Percentiles rank a stretch among this genome's conserved stretches.
Conservation (phyloP, 768 basidiomycete species). For the Agaricus sinodeliciosus region DNA sequence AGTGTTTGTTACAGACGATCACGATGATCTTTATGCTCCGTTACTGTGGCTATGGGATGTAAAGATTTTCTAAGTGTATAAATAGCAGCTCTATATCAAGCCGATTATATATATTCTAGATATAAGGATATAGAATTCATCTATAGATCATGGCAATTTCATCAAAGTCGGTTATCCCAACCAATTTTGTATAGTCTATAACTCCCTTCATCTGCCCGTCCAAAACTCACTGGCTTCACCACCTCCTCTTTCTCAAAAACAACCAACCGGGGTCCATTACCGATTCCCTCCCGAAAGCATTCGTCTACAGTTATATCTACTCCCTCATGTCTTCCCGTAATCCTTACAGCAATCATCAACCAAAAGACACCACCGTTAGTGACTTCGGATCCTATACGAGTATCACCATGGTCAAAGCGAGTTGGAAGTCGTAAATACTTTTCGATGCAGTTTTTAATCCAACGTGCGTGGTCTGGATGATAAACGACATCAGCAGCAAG, state of each 20-base stretch:
- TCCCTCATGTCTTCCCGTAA: conserved; percentile 55
- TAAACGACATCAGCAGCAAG: conserved; percentile 81
- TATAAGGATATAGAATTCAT: neutral
- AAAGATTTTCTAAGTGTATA: too few species aligned
- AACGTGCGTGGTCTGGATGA: conserved; percentile 58
- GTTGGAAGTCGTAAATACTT: conserved; percentile 33
- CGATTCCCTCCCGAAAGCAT: conserved; percentile 33
- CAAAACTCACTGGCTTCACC: conserved; percentile 45
- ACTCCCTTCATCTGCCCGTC: conserved; percentile 62
- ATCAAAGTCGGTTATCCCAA: conserved; percentile 32
- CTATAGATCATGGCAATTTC: neutral
- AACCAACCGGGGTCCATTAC: conserved; percentile 24
- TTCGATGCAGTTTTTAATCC: conserved; percentile 61
- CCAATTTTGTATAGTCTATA: conserved; percentile 69
- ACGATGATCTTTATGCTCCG: too few species aligned
- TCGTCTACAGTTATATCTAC: conserved; percentile 49
- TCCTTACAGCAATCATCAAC: conserved; percentile 67
- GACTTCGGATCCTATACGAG: neutral
- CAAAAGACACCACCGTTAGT: conserved; percentile 50
- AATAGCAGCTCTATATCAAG: too few species aligned
- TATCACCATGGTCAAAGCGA: conserved; percentile 5
- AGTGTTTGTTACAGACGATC: too few species aligned
- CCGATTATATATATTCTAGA: too few species aligned
- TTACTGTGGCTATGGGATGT: too few species aligned
- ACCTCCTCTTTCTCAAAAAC: conserved; percentile 44